Base-by-base conservation (phyloP, 169 alveolate genomes). In the Cryptosporidium muris region DNA sequence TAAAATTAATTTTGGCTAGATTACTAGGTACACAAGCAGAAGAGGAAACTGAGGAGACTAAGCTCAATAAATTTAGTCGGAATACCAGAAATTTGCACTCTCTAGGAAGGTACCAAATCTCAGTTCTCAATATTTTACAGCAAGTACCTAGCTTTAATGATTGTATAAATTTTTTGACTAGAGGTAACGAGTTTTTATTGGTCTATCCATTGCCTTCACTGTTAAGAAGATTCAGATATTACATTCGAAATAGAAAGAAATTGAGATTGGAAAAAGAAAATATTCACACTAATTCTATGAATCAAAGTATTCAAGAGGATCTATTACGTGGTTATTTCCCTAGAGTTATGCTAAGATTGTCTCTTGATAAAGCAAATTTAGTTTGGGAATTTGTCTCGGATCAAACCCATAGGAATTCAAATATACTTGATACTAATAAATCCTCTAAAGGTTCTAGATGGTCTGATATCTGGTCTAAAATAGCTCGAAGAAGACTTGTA, bases 111-210 rank as follows among this genome's bases (percentile, higher is more conserved):
- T 0, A 12, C 53, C 25, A 25, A 0, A 25, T 25, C 0, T 0
- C 25, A 25, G 25, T 25, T 25, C 25, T 25, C 25, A 25, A 25
- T 25, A 25, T 25, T 62, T 37, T 62, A 25, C 42, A 74, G 37
- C 54, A 43, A 25, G 54, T 74, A 8, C 68, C 66, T 11, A 37
- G 48, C 34, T 74, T 54, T 25, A 54, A 74, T 45, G 42, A 5
- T 14, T 56, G 74, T 74, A 74, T 74, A 54, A 63, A 74, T 9
- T 45, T 74, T 5, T 36, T 74, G 9, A 36, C 60, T 3, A 74
- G 60, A 6, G 85, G 85, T 16, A 68, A 68, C 11, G 85, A 74
- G 45, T 74, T 74, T 54, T 45, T 74, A 12, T 37, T 58, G 40
- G 85, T 74, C 6, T 74, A 74, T 74, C 85, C 85, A 16, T 3